Evolutionary conservation across 169 alveolate species (phyloP).

Genomic region (Eimeria sp.): DNA sequence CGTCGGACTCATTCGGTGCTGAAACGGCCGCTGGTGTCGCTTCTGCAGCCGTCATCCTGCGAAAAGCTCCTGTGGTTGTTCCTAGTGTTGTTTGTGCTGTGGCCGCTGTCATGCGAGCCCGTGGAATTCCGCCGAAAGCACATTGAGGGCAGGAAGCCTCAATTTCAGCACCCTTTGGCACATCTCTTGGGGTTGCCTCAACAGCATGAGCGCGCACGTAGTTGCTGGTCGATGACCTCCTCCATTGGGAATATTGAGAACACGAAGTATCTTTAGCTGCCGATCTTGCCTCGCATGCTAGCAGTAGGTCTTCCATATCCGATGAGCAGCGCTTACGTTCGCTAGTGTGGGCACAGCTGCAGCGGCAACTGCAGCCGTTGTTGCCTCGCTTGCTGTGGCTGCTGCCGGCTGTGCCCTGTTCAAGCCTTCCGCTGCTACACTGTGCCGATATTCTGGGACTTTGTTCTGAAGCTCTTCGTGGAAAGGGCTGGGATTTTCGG

Average conservation of each 20-base stretch:
- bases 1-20: slow-evolving; percentile 7
- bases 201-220: not conserved
- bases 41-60: not conserved
- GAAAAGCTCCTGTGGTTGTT: not conserved
- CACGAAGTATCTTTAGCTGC: not conserved
- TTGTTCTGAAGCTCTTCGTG: not conserved
- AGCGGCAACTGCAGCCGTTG: not conserved
- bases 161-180: not conserved
- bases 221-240: not conserved
- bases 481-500: not conserved
- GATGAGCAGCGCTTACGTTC: slow-evolving; percentile 35
- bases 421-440: slow-evolving; percentile 1
- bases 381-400: not conserved
- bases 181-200: not conserved
- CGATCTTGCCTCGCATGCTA: slow-evolving; percentile 20
- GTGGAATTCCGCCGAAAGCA: not conserved
- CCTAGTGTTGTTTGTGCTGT: slow-evolving; percentile 16
- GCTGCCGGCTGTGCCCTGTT: not conserved
- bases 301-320: slow-evolving; percentile 53
- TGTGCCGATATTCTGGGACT: not conserved
- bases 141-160: not conserved
- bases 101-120: not conserved
- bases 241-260: not conserved
- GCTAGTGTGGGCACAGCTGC: not conserved
- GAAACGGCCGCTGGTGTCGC: not conserved